phyloP scores from a whole-genome alignment of 441 rosid species.

The Gossypium trilobum region DNA sequence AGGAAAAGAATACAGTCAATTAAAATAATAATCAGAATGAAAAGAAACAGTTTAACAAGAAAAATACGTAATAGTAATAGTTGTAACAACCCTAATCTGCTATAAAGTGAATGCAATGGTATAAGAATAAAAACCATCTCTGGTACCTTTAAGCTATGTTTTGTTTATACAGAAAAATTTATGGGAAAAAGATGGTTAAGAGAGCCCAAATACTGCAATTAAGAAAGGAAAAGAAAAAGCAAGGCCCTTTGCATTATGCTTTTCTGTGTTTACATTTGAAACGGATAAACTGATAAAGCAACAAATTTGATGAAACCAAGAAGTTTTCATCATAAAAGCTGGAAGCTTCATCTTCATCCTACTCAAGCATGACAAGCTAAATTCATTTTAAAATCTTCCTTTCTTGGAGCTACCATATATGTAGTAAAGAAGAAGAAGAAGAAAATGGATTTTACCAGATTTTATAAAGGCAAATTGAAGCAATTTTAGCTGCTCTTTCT shows the following conservation, averaged over 20 bases:
- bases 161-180: not conserved
- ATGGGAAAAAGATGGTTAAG: not conserved
- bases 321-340: not conserved
- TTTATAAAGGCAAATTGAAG: not conserved
- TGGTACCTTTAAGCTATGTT: not conserved
- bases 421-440: not conserved
- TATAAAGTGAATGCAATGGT: not conserved
- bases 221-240: conserved; percentile 3
- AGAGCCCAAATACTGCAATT: not conserved
- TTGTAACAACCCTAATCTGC: not conserved
- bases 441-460: not conserved
- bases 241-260: conserved; percentile 5
- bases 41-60: not conserved
- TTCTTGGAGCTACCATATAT: not conserved
- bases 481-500: conserved; percentile 56
- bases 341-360: not conserved
- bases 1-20: not conserved
- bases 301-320: conserved; percentile 1
- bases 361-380: not conserved
- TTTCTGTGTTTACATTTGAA: conserved; percentile 8
- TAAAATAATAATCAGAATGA: not conserved
- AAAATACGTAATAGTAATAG: not conserved
- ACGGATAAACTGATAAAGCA: conserved; percentile 6
- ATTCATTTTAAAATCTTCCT: not conserved
- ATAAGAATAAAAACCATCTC: not conserved